phyloP scores from a whole-genome alignment of 768 basidiomycete genomes.

The Pleurotus platypus region DNA sequence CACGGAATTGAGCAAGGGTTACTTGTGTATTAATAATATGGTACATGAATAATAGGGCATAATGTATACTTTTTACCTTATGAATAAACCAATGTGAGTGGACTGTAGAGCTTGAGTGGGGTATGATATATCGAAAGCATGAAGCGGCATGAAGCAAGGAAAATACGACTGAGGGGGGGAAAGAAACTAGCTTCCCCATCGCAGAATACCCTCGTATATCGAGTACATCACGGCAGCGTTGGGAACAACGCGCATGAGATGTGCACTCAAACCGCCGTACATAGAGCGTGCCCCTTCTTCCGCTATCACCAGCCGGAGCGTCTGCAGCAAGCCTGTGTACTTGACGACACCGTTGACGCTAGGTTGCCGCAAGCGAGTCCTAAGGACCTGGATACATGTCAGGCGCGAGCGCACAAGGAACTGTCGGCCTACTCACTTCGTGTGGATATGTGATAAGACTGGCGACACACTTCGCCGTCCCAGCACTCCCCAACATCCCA shows the following conservation, averaged over 20 bases:
- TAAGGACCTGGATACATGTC: conserved; percentile 58
- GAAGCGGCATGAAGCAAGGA: background rate
- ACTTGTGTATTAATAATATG: background rate
- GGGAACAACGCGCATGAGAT: conserved; percentile 94
- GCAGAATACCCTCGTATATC: conserved; percentile 84
- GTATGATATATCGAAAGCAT: background rate
- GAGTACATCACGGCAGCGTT: conserved; percentile 97
- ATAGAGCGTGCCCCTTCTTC: conserved; percentile 87
- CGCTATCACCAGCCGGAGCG: conserved; percentile 75
- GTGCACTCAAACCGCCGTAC: conserved; percentile 91
- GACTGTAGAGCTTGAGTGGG: background rate
- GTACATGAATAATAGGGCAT: background rate
- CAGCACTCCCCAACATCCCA: conserved; percentile 86
- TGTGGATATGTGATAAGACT: conserved; percentile 97
- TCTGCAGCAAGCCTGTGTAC: conserved; percentile 85
- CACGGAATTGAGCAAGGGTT: no score
- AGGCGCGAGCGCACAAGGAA: background rate
- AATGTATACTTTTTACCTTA: background rate
- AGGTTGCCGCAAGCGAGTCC: conserved; percentile 91
- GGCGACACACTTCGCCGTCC: conserved; percentile 90
- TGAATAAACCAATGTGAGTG: background rate
- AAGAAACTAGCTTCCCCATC: conserved; percentile 43
- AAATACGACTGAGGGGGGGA: background rate
- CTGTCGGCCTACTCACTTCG: conserved; percentile 58
- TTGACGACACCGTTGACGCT: conserved; percentile 72